Base-by-base conservation (phyloP, 2,329 filamentous ascomycete species). In the Penicillium sp. region DNA sequence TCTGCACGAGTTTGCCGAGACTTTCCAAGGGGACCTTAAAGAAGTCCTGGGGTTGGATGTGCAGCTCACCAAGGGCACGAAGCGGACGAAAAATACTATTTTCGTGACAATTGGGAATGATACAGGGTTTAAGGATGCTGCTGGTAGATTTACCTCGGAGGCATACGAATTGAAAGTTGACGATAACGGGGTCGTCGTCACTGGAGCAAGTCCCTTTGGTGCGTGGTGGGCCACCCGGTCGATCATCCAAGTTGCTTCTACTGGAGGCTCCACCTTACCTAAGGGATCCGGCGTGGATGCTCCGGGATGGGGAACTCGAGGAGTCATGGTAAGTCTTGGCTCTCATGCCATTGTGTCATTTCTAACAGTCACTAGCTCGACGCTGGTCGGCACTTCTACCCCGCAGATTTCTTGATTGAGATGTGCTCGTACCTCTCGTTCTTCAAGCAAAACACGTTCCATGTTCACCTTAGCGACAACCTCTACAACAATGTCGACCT, bases 391-490 rank as follows among this genome's bases (percentile, higher is more conserved):
- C 82, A 86, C 63, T 86, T 79, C 66, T 86, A 86, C 62, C 79
- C 83, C 0, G 71, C 76, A 4, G 74, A 78, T n/a, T 86, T 84
- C 59, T 63, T 86, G 14, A 74, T 78, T 35, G 83, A 86, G 19
- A 71, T 86, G 61, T 86, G 84, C 68, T 77, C 79, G 0, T 86
- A 85, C 67, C 80, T 84, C 61, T 85, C 83, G 29, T 86, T 83
- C 65, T 86, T 84, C 73, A 86, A 86, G 64, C 79, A 85, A 61
- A 85, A 84, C 60, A 79, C 79, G 0, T 81, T 86, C 53, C 84
- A 86, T 47, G 67, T 86, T n/a, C 84, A 86, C 63, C 74, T 84
- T 3, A 84, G 79, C 59, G 84, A 87, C 65, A 86, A 85, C 60
- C 78, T 81, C 43, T 82, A 82, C 37, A 67, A 81, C 31, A 70